Conservation (phyloP, 78 protist species). For the Dictyostelium intermedium region DNA sequence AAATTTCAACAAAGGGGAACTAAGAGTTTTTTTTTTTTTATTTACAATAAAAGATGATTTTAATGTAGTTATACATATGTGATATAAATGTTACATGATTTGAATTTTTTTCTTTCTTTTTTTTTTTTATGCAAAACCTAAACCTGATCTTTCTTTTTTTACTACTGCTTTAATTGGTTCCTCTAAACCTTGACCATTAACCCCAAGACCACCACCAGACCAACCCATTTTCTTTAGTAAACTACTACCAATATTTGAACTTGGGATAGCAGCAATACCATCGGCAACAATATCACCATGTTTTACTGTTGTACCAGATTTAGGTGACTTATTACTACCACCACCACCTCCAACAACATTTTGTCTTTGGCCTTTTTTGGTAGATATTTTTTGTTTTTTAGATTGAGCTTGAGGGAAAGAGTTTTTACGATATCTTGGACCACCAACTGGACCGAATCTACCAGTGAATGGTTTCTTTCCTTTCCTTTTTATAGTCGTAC, state of each 20-base stretch:
- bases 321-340: not conserved
- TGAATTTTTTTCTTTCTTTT: not conserved
- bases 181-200: constrained; percentile 30
- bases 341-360: not conserved
- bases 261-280: constrained; percentile 12
- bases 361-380: not conserved
- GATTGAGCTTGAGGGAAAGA: not conserved
- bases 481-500: not conserved
- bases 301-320: not conserved
- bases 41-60: not conserved
- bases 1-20: too few relatives aligned
- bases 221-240: constrained; percentile 55
- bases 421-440: not conserved
- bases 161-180: constrained; percentile 35
- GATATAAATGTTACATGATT: not conserved
- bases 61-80: not conserved
- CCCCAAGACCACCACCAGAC: constrained; percentile 71
- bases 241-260: constrained; percentile 19
- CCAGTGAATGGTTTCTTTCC: not conserved
- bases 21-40: not conserved
- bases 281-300: constrained; percentile 66
- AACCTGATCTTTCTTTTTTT: constrained; percentile 46
- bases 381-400: not conserved
- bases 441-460: not conserved
- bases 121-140: constrained; percentile 21